Evolutionary conservation across 345 rosid genomes (phyloP).

Genomic region (Pugionium cornutum): DNA sequence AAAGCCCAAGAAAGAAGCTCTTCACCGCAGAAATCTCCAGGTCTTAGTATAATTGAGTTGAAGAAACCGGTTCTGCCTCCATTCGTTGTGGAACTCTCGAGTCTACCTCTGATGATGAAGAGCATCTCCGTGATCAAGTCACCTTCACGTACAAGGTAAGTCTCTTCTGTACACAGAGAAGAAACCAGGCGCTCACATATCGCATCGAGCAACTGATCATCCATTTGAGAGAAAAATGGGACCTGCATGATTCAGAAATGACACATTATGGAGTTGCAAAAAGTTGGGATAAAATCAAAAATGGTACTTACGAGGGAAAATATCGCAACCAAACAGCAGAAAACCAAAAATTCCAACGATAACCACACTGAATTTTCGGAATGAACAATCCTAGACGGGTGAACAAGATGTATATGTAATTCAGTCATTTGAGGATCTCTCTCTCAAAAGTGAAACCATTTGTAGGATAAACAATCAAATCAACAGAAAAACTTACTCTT

Average conservation of each 20-base stretch:
- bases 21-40: conserved; percentile 95
- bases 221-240: conserved; percentile 95
- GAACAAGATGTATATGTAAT: too few species aligned
- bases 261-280: not conserved
- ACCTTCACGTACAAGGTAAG: conserved; percentile 89
- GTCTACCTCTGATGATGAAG: conserved; percentile 79
- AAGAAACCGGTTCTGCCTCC: conserved; percentile 97
- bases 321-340: not conserved
- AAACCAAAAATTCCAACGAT: not conserved
- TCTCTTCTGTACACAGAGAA: conserved; percentile 74
- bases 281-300: not conserved
- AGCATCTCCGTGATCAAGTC: conserved; percentile 94
- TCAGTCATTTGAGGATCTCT: too few species aligned
- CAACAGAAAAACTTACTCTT: conserved; percentile 54
- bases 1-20: conserved; percentile 95
- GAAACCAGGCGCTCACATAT: conserved; percentile 87
- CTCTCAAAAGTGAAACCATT: not conserved
- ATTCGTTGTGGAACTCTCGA: conserved; percentile 88
- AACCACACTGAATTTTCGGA: not conserved
- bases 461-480: not conserved
- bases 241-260: conserved; percentile 51
- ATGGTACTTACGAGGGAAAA: not conserved
- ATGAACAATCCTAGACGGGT: too few species aligned
- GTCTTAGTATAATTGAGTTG: conserved; percentile 71
- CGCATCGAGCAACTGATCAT: conserved; percentile 91